phyloP scores from a whole-genome alignment of 2,329 filamentous ascomycete genomes.

The Colletotrichum echinochloae region DNA sequence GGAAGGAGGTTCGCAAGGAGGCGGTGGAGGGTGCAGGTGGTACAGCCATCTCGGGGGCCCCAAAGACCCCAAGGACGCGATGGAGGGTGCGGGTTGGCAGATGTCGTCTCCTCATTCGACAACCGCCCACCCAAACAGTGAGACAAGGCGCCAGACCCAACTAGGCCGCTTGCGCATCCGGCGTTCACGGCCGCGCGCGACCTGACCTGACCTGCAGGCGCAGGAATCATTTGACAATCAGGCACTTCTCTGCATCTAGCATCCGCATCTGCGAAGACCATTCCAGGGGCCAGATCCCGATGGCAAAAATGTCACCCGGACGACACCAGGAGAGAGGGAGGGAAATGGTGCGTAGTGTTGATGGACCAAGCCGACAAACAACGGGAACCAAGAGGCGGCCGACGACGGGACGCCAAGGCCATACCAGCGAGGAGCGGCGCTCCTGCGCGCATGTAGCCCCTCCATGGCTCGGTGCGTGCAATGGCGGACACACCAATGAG shows the following conservation, averaged over 20 bases:
- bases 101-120: slow-evolving; percentile 38
- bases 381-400: not conserved
- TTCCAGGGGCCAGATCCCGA: slow-evolving; percentile 14
- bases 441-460: slow-evolving; percentile 35
- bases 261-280: not conserved
- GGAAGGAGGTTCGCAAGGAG: slow-evolving; percentile 9
- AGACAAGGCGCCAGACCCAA: slow-evolving; percentile 38
- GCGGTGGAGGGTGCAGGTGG: slow-evolving; percentile 39
- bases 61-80: slow-evolving; percentile 26
- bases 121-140: slow-evolving; percentile 21
- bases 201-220: slow-evolving; percentile 36
- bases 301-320: not conserved
- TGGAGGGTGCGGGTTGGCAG: slow-evolving; percentile 36
- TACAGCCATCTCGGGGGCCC: slow-evolving; percentile 29
- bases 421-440: slow-evolving; percentile 28
- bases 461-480: slow-evolving; percentile 27
- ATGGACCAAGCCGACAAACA: slow-evolving; percentile 2
- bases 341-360: not conserved
- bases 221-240: slow-evolving; percentile 22
- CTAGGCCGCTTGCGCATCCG: slow-evolving; percentile 33
- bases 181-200: slow-evolving; percentile 12
- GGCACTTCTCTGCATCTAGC: slow-evolving; percentile 14
- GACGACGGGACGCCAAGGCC: slow-evolving; percentile 21
- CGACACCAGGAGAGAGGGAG: not conserved
- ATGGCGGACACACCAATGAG: slow-evolving; percentile 22